These are phyloP conservation scores for Saturnispora serradocipensis DNA, from an alignment of 805 yeast species.

Conservation along the genomic window DNA sequence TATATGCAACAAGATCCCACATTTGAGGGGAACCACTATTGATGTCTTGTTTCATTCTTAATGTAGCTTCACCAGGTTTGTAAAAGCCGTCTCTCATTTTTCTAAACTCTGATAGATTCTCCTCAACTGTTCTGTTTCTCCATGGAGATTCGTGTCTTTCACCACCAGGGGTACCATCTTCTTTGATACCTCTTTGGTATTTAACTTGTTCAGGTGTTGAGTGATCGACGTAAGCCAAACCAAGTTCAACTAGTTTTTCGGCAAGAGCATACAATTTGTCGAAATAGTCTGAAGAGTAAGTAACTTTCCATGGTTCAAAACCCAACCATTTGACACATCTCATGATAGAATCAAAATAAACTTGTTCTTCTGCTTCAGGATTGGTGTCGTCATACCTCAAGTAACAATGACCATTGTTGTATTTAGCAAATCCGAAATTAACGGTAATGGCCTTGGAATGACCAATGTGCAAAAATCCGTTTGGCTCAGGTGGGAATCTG, in stretches of 20 bases:
- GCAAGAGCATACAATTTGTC: slow-evolving; percentile 84
- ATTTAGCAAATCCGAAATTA: slow-evolving; percentile 93
- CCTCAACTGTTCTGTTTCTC: slow-evolving; percentile 62
- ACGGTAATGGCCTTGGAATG: slow-evolving; percentile 97
- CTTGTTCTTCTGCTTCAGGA: slow-evolving; percentile 97
- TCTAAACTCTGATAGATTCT: slow-evolving; percentile 72
- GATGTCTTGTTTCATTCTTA: slow-evolving; percentile 95
- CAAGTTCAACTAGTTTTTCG: slow-evolving; percentile 62
- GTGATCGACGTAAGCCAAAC: slow-evolving; percentile 84
- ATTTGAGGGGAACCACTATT: slow-evolving; percentile 91
- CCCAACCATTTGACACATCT: slow-evolving; percentile 92
- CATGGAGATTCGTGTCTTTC: slow-evolving; percentile 77
- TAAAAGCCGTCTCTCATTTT: slow-evolving; percentile 87
- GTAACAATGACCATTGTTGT: slow-evolving; percentile 78
- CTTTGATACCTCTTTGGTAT: slow-evolving; percentile 80
- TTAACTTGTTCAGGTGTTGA: slow-evolving; percentile 89
- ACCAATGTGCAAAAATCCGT: slow-evolving; percentile 95
- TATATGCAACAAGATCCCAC: slow-evolving; percentile 99
- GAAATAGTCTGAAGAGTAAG: slow-evolving; percentile 94
- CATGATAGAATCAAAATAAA: slow-evolving; percentile 73
- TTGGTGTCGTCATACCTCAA: slow-evolving; percentile 95
- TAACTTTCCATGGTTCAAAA: slow-evolving; percentile 84
- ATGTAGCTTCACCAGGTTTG: slow-evolving; percentile 83
- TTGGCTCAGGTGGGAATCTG: slow-evolving; percentile 98
- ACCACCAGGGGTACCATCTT: slow-evolving; percentile 92